Evolutionary conservation across 2,329 filamentous ascomycete species (phyloP).

Genomic region (Purpureocillium takamizusanense): DNA sequence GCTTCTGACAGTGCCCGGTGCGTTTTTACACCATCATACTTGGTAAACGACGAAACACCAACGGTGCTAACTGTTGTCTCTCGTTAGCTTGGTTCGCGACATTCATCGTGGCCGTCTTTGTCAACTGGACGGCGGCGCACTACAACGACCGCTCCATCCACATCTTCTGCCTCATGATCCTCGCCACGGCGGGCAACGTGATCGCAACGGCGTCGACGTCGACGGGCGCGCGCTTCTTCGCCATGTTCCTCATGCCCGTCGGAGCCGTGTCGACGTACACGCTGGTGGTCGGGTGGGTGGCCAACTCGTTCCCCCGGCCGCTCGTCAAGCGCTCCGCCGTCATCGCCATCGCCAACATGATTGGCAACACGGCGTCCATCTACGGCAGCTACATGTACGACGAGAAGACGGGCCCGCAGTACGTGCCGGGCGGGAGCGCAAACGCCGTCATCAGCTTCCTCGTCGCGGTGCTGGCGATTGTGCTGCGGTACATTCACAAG

Average conservation of each 20-base stretch:
- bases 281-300: conserved; percentile 58
- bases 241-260: conserved; percentile 54
- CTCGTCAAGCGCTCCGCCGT: conserved; percentile 56
- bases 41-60: no score
- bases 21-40: no score
- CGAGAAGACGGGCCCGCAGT: conserved; percentile 29
- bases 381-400: conserved; percentile 41
- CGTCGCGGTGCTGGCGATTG: conserved; percentile 43
- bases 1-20: conserved; percentile 46
- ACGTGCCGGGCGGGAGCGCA: conserved; percentile 45
- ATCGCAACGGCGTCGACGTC: conserved; percentile 43
- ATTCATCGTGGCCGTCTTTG: conserved; percentile 41
- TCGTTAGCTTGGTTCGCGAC: conserved; percentile 29
- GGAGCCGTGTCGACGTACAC: conserved; percentile 41
- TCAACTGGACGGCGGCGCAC: conserved; percentile 42
- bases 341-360: conserved; percentile 57
- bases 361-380: conserved; percentile 50
- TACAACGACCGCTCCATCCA: conserved; percentile 47
- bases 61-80: not conserved
- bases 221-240: conserved; percentile 47
- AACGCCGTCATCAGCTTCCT: conserved; percentile 55
- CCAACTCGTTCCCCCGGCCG: conserved; percentile 63
- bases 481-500: conserved; percentile 42
- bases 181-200: conserved; percentile 44
- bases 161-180: conserved; percentile 41